Evolutionary conservation across 140 eudicot species (phyloP).

Genomic region (Oenanthe javanica): DNA sequence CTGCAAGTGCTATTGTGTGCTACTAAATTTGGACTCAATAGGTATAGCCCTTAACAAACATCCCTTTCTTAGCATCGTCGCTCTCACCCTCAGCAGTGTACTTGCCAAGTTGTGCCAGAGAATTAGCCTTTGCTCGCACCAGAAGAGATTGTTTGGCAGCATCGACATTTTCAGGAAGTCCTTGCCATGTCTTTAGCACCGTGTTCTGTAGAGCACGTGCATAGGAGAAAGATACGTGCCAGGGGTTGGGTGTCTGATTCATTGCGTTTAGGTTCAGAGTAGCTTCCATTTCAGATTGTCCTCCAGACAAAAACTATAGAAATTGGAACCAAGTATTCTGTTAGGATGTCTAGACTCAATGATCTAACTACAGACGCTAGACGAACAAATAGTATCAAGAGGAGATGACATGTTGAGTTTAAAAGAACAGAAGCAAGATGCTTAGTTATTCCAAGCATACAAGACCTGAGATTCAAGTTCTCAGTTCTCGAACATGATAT

Average conservation of each 20-base stretch:
- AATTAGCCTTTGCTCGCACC: constrained; percentile 85
- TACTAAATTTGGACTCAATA: constrained; percentile 31
- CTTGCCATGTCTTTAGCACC: constrained; percentile 93
- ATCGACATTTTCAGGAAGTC: constrained; percentile 66
- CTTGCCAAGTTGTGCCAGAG: constrained; percentile 87
- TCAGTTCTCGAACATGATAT: not conserved
- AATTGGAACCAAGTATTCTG: not conserved
- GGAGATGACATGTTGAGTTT: not conserved
- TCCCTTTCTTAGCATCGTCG: constrained; percentile 86
- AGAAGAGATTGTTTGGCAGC: constrained; percentile 81
- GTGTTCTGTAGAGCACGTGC: constrained; percentile 94
- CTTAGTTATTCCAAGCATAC: not conserved
- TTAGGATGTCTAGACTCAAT: not conserved
- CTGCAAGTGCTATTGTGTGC: not conserved
- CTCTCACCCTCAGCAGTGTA: constrained; percentile 95
- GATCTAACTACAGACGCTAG: not conserved
- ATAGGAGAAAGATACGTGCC: constrained; percentile 98
- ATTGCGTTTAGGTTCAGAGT: constrained; percentile 82
- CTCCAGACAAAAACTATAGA: constrained; percentile 86
- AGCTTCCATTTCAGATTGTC: constrained; percentile 96
- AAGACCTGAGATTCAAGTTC: not conserved
- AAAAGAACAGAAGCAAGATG: not conserved
- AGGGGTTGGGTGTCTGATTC: constrained; percentile 98
- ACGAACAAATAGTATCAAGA: not conserved
- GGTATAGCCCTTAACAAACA: constrained; percentile 91